These are phyloP conservation scores for Tillandsia fasciculata DNA, from an alignment of 176 grass and related monocot species.

Conservation along the genomic window DNA sequence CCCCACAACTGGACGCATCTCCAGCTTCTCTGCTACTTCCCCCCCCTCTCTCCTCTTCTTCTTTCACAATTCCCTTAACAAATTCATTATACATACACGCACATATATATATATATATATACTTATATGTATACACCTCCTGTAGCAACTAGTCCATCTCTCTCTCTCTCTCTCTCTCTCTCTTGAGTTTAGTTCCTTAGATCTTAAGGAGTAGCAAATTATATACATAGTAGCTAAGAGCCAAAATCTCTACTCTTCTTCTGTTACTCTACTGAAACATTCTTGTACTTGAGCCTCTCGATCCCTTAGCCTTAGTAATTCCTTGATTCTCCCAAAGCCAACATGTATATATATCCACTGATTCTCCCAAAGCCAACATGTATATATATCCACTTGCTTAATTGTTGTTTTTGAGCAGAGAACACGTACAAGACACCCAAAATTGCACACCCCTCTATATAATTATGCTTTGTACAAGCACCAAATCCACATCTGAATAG, in stretches of 20 bases:
- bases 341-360: too few species aligned
- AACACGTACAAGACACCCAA: conserved; percentile 37
- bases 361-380: too few species aligned
- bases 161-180: conserved; percentile 3
- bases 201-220: too few species aligned
- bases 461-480: conserved; percentile 75
- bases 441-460: conserved; percentile 83
- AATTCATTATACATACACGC: too few species aligned
- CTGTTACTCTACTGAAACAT: conserved; percentile 55
- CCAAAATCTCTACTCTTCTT: conserved; percentile 26
- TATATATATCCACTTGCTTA: too few species aligned
- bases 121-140: too few species aligned
- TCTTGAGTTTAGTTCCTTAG: not conserved
- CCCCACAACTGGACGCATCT: conserved; percentile 19
- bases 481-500: conserved; percentile 60
- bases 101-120: too few species aligned
- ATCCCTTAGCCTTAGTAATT: conserved; percentile 2
- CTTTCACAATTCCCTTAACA: not conserved
- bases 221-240: not conserved
- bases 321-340: too few species aligned
- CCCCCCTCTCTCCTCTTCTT: conserved; percentile 12
- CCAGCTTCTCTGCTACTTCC: conserved; percentile 5
- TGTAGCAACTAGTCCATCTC: not conserved
- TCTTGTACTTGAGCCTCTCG: conserved; percentile 51
- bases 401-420: not conserved